A percentile compares a stretch with the other conserved stretches of the same genome.
These are phyloP conservation scores for Oryza coarctata DNA, from an alignment of 176 grass and related monocot genomes.

Conservation along the genomic window DNA sequence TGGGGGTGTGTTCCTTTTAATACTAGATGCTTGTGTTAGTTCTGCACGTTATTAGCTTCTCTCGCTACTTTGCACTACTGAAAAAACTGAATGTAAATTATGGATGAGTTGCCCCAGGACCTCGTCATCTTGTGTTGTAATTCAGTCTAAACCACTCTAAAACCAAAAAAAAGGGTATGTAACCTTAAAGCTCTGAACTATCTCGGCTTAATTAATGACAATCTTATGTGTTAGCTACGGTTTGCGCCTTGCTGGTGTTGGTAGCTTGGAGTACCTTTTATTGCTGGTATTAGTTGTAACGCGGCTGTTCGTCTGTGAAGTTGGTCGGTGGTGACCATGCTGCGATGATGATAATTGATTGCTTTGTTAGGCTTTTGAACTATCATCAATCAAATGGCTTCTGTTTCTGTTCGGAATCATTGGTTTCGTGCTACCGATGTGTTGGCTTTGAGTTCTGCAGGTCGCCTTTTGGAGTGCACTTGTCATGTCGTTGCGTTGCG, in stretches of 20 bases:
- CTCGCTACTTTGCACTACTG: conserved; percentile 5
- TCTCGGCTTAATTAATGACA: conserved; percentile 38
- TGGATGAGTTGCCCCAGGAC: conserved; percentile 5
- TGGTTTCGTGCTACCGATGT: not conserved
- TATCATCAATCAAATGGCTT: not conserved
- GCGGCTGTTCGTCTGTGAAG: not conserved
- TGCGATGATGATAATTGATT: not conserved
- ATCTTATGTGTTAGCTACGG: conserved; percentile 14
- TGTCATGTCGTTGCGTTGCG: not conserved
- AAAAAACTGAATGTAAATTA: conserved; percentile 58
- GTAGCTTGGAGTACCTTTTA: not conserved
- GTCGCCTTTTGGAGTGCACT: not conserved
- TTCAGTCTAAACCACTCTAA: not conserved
- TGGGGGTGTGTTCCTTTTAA: conserved; percentile 28
- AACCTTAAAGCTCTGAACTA: conserved; percentile 22
- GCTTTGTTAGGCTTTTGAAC: not conserved
- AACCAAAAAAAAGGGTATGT: conserved; percentile 8
- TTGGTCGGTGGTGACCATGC: not conserved
- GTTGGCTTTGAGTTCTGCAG: not conserved
- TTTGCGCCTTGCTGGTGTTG: not conserved
- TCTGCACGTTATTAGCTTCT: conserved; percentile 14
- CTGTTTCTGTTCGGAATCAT: not conserved
- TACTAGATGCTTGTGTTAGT: conserved; percentile 52
- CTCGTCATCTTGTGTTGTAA: conserved; percentile 15
- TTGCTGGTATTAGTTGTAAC: not conserved